These are phyloP conservation scores for Astrephomene gubernaculifera DNA, from an alignment of 139 green algal genomes.

Conservation along the genomic window DNA sequence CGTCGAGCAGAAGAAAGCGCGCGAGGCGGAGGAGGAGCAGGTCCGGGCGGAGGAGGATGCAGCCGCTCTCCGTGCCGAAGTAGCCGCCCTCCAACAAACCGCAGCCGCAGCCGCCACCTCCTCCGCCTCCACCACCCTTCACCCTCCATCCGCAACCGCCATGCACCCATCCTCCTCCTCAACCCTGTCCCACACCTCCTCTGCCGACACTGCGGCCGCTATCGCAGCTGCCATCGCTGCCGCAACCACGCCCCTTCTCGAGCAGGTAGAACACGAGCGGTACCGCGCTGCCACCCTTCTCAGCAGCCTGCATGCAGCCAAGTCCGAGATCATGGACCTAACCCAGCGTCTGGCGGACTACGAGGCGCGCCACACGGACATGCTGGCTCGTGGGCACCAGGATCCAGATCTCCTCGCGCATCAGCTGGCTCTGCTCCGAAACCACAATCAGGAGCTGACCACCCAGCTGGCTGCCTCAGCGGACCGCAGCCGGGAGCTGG, in stretches of 20 bases:
- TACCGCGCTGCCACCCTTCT: slow-evolving; percentile 33
- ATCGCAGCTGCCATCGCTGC: slow-evolving; percentile 17
- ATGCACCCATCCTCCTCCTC: background rate
- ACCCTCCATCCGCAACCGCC: background rate
- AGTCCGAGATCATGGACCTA: slow-evolving; percentile 38
- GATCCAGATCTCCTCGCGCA: slow-evolving; percentile 13
- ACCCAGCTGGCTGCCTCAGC: background rate
- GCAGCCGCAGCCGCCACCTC: background rate
- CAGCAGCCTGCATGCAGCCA: slow-evolving; percentile 46
- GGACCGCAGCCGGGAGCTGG: background rate
- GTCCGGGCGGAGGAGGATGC: slow-evolving; percentile 64
- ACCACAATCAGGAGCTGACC: background rate
- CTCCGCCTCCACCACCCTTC: background rate
- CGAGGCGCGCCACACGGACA: slow-evolving; percentile 39
- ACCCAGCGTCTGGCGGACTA: slow-evolving; percentile 2
- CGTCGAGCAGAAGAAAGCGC: slow-evolving; percentile 52
- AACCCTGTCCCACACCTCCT: background rate
- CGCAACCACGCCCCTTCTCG: slow-evolving; percentile 31
- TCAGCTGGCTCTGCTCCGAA: background rate
- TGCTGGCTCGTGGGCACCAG: slow-evolving; percentile 16
- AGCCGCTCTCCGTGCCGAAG: slow-evolving; percentile 60
- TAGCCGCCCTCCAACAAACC: slow-evolving; percentile 54
- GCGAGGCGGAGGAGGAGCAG: slow-evolving; percentile 75
- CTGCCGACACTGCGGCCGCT: slow-evolving; percentile 21
- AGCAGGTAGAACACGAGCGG: slow-evolving; percentile 49